Percentiles rank a stretch among this genome's conserved stretches.
phyloP scores from a whole-genome alignment of 306 rosid genomes.

The Bauhinia variegata region DNA sequence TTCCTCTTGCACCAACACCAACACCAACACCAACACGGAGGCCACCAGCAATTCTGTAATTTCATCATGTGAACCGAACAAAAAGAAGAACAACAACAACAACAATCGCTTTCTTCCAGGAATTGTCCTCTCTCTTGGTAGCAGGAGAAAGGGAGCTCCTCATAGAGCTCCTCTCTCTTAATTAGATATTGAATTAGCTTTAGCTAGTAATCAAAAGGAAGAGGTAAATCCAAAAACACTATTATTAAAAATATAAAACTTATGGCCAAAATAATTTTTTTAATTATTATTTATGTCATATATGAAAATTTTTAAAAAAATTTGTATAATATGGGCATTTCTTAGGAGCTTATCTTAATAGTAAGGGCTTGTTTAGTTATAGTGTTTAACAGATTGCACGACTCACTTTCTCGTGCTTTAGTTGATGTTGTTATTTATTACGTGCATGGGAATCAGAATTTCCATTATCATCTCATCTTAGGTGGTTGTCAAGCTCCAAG shows the following conservation, averaged over 20 bases:
- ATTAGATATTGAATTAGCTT: too few relatives aligned
- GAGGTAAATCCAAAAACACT: background rate
- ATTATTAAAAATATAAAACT: conserved; percentile 24
- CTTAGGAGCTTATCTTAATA: conserved; percentile 1
- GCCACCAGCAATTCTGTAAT: conserved; percentile 61
- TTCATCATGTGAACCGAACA: conserved; percentile 47
- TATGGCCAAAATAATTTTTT: conserved; percentile 28
- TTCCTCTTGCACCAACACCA: conserved; percentile 65
- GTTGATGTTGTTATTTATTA: background rate
- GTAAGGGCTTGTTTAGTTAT: too few relatives aligned
- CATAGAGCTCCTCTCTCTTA: conserved; percentile 92
- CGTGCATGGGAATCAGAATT: conserved; percentile 26
- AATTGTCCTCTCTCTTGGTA: conserved; percentile 67
- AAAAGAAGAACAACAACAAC: conserved; percentile 51
- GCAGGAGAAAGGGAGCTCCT: conserved; percentile 96
- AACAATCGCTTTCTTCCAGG: conserved; percentile 61
- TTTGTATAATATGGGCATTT: conserved; percentile 32
- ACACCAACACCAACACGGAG: too few relatives aligned
- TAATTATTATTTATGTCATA: conserved; percentile 19
- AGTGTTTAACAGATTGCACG: too few relatives aligned
- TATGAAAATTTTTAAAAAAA: too few relatives aligned
- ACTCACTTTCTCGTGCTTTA: background rate
- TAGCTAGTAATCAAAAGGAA: background rate
- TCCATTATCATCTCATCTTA: conserved; percentile 33
- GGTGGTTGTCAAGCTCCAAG: conserved; percentile 18